phyloP scores from a whole-genome alignment of 768 basidiomycete genomes.

The Chlorophyllum brunneum region DNA sequence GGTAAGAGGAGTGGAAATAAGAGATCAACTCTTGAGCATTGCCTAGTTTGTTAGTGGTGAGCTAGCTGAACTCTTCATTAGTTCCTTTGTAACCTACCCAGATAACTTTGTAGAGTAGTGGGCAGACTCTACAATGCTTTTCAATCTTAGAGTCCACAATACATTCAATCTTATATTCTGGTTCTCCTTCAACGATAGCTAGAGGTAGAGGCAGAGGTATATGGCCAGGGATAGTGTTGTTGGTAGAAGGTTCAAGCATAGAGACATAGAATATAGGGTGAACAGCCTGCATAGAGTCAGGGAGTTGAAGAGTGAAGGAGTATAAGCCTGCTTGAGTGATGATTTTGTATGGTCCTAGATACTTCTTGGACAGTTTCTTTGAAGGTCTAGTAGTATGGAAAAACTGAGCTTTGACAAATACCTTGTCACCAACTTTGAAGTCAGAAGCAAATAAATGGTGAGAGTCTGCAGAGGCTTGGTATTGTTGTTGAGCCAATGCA shows the following conservation, averaged over 20 bases:
- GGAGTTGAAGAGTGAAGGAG: slow-evolving; percentile 20
- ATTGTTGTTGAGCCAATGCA: background rate
- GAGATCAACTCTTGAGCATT: no score
- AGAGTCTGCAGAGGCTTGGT: background rate
- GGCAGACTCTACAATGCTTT: no score
- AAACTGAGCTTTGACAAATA: no score
- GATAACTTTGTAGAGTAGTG: no score
- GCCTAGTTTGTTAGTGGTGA: no score
- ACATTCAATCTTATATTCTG: background rate
- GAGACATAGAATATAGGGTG: slow-evolving; percentile 22
- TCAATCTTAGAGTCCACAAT: background rate
- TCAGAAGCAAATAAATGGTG: background rate
- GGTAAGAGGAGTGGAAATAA: no score
- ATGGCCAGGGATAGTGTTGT: no score
- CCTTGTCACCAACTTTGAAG: slow-evolving; percentile 13
- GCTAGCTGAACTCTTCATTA: no score
- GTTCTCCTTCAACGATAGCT: background rate
- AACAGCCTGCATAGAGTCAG: slow-evolving; percentile 15
- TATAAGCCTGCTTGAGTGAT: slow-evolving; percentile 17
- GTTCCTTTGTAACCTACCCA: no score
- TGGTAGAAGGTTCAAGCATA: no score
- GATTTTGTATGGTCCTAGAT: slow-evolving; percentile 19
- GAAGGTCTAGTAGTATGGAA: no score
- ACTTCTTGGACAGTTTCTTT: slow-evolving; percentile 19
- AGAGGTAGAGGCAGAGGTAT: background rate